Evolutionary conservation across 2,329 filamentous ascomycete genomes (phyloP), one percentile per base, ranked within the genome.

Genomic region (Cladosporium oxysporum): DNA sequence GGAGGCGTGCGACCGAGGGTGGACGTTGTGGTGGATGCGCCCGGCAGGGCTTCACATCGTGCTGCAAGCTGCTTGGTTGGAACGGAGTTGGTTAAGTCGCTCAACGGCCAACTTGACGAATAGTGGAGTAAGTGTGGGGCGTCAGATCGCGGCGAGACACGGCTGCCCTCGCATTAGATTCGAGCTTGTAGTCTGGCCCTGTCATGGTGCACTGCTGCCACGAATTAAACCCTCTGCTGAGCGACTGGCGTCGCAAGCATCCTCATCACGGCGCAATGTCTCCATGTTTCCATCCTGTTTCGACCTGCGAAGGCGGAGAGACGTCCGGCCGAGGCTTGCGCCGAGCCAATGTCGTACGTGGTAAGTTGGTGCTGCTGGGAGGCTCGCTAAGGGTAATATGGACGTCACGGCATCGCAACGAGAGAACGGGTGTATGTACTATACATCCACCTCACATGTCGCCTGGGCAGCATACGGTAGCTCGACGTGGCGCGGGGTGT

Each of bases 131-230:
- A n/a, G n/a, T n/a, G 55, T 28, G 31, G 55, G 29, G 29, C 47
- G 23, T 33, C 16, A 35, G 49, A 41, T 62, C 60, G 60, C 58
- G 58, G 58, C 58, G 59, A 62, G 44, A 23, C 47, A 47, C 59
- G 59, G 59, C 47, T 62, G 60, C 49, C 60, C 47, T 62, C 60
- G 60, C 60, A n/a, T 62, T 62, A 53, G 49, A 62, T 62, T 52
- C 60, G 37, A 62, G 47, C 60, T 53, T 62, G 49, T 44, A 16
- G 29, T n/a, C 10, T 33, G 33, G 14, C 21, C 29, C 55, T 35
- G 55, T 33, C n/a, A 12, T 12, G 2, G 5, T 41, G 33, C 18
- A 26, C 55, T 58, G 21, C 33, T 33, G 55, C 31, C 52, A 31
- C 52, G 52, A 55, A 55, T 55, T 55, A 55, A 23, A 10, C 2